Base-by-base conservation (phyloP, 305 asterid genomes). In the Fraxinus baroniana region DNA sequence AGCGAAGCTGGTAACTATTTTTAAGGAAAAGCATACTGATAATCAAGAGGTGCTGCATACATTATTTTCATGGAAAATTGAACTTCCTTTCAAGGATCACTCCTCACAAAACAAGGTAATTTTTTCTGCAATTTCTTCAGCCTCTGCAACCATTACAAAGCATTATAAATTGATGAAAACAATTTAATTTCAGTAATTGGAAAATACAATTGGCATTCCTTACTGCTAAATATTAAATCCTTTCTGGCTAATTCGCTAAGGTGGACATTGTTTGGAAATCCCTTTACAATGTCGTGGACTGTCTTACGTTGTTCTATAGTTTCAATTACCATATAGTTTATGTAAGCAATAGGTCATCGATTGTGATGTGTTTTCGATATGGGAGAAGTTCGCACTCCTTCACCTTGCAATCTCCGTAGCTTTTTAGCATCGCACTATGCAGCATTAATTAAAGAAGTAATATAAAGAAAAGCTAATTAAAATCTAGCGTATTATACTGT, bases 41-140 rank as follows among this genome's bases (percentile, higher is more conserved):
- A 92, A 92, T 85, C 95, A 94, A 80, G 87, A 88, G 77, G 89
- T 81, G 39, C 86, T 94, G 32, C 78, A 46, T 77, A 83, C 86
- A 84, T 85, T 94, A 79, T 90, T 94, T 49, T 86, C 93, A 10
- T 80, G 82, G 35, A 85, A 78, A 49, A 82, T 84, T 66, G 88
- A 87, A 52, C 89, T 83, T 77, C 94, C 98, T 15, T 87, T 91
- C 73, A 91, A 83, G 85, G 80, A 84, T 74, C 73, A 88, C 41
- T 83, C 82, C 18, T 86, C 93, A 30, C 80, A 78, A 75, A 77
- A 82, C 26, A 88, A 90, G 93, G 97, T 93, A 41, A 79, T 37
- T 79, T 85, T 44, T 80, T 60, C 49, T 83, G 74, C 68, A 33
- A 33, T 20, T 79, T 62, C 71, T 62, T 8, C 71, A 8, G 71